These are phyloP conservation scores for Staphylotrichum tortipilum DNA, from an alignment of 495 filamentous ascomycete species.

Conservation along the genomic window DNA sequence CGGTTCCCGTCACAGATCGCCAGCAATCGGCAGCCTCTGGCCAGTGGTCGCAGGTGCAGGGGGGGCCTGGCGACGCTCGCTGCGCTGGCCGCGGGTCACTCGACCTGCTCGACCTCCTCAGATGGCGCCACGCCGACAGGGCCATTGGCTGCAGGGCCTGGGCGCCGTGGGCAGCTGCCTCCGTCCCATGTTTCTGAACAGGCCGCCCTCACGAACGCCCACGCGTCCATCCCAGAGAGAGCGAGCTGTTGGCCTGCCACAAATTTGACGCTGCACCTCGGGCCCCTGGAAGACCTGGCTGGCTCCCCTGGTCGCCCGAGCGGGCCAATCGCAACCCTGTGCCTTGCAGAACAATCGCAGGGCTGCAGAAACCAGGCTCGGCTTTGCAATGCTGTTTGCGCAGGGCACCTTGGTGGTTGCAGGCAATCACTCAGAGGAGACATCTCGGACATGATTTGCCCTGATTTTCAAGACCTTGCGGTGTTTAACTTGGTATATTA, in stretches of 20 bases:
- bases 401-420: background rate
- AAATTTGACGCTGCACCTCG: background rate
- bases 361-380: background rate
- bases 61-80: too few species aligned
- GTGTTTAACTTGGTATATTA: too few species aligned
- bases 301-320: conserved; percentile 6
- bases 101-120: background rate
- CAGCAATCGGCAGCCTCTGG: background rate
- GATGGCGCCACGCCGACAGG: conserved; percentile 8
- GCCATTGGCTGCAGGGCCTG: conserved; percentile 8
- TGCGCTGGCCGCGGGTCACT: background rate
- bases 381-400: background rate
- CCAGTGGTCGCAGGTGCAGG: background rate
- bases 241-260: too few species aligned
- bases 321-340: conserved; percentile 5
- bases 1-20: background rate
- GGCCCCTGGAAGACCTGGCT: too few species aligned
- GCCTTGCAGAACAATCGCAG: conserved; percentile 7
- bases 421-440: background rate
- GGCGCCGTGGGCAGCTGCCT: background rate
- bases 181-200: conserved; percentile 14
- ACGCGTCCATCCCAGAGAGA: background rate
- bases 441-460: too few species aligned
- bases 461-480: too few species aligned
- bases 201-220: conserved; percentile 4